Evolutionary conservation across 1,284 basidiomycete genomes (phyloP).

Genomic region (Sporisorium exsertum): DNA sequence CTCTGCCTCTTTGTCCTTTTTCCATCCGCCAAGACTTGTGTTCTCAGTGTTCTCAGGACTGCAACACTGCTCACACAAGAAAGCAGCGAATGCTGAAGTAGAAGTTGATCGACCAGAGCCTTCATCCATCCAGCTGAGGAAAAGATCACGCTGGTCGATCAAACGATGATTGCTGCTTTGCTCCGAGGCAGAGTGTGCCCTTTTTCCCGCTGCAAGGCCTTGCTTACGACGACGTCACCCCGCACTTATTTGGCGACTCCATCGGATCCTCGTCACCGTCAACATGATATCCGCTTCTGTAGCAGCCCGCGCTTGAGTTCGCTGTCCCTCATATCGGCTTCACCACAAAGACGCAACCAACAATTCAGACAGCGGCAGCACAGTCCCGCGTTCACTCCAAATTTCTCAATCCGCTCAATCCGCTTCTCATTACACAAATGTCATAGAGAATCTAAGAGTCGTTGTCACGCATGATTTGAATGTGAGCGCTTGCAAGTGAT

Average conservation of each 20-base stretch:
- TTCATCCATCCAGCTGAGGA: no score
- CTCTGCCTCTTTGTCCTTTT: neutral
- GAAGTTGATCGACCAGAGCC: no score
- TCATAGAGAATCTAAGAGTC: neutral
- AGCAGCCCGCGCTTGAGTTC: no score
- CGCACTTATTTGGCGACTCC: neutral
- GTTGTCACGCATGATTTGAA: neutral
- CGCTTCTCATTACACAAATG: neutral
- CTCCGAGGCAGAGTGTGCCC: neutral
- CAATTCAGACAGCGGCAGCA: no score
- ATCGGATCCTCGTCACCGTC: neutral
- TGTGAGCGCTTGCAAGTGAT: neutral
- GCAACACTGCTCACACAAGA: no score
- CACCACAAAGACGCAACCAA: no score
- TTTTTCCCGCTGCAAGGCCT: slow-evolving; percentile 4
- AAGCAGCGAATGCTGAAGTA: neutral
- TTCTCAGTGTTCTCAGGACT: no score
- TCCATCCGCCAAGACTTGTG: neutral
- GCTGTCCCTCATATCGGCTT: no score
- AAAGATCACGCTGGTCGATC: neutral
- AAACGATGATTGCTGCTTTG: neutral
- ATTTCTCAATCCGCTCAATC: no score
- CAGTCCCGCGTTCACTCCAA: no score
- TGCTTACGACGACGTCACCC: slow-evolving; percentile 21
- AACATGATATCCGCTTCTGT: neutral